Conservation (phyloP, 805 yeast species). For the Sugiyamaella mastotermitis region DNA sequence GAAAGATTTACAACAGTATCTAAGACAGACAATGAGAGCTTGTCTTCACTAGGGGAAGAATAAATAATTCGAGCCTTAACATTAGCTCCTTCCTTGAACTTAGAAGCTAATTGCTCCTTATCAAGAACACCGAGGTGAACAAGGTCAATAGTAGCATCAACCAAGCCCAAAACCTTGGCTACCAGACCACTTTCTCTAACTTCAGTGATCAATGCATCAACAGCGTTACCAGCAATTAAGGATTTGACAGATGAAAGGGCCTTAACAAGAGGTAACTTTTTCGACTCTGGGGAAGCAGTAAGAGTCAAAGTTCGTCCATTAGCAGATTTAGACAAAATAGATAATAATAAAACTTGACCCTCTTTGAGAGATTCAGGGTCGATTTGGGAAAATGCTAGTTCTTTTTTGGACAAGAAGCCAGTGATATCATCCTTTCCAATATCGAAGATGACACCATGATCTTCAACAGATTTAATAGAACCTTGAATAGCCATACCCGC, state of each 20-base stretch:
- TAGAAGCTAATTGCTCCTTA: conserved; percentile 45
- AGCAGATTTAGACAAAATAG: conserved; percentile 43
- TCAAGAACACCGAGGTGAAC: conserved; percentile 53
- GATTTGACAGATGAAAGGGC: conserved; percentile 71
- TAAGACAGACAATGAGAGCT: conserved; percentile 56
- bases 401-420: conserved; percentile 76
- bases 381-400: conserved; percentile 37
- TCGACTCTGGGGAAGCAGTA: conserved; percentile 41
- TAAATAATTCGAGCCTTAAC: conserved; percentile 69
- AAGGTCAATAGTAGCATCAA: conserved; percentile 63
- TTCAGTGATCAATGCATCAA: conserved; percentile 64
- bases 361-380: conserved; percentile 35
- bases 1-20: conserved; percentile 45
- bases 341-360: conserved; percentile 68
- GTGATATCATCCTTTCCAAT: conserved; percentile 52
- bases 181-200: conserved; percentile 55
- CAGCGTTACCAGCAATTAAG: conserved; percentile 76
- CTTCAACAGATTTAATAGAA: conserved; percentile 75
- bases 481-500: conserved; percentile 67
- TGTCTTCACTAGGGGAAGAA: conserved; percentile 38
- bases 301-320: conserved; percentile 56
- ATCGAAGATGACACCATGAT: conserved; percentile 79
- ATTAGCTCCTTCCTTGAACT: conserved; percentile 60
- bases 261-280: conserved; percentile 43
- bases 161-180: conserved; percentile 69